These are phyloP conservation scores for Teratosphaeriaceae sp. DNA, from an alignment of 2,329 filamentous ascomycete species.

Conservation along the genomic window DNA sequence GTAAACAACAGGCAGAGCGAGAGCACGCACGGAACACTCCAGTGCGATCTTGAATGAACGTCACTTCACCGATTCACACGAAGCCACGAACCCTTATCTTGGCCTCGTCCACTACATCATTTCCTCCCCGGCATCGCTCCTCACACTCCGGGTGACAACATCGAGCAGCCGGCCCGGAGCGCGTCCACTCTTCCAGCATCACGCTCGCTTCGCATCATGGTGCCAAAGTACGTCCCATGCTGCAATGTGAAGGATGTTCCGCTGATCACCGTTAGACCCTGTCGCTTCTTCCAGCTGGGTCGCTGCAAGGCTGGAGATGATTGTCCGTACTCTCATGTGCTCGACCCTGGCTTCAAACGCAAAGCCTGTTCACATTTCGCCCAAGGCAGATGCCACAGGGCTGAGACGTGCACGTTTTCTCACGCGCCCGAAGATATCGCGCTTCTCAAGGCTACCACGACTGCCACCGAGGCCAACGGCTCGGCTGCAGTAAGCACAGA, in stretches of 20 bases:
- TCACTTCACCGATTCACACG: too few relatives aligned
- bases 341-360: slow-evolving; percentile 8
- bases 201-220: too few relatives aligned
- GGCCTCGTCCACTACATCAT: too few relatives aligned
- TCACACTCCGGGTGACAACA: too few relatives aligned
- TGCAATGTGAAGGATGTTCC: neutral
- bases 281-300: slow-evolving; percentile 9
- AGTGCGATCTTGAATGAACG: too few relatives aligned
- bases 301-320: slow-evolving; percentile 9
- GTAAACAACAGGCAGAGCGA: too few relatives aligned
- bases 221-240: neutral
- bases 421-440: slow-evolving; percentile 8
- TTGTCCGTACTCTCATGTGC: slow-evolving; percentile 8
- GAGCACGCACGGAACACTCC: too few relatives aligned
- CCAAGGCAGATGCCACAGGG: slow-evolving; percentile 7
- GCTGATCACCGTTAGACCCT: slow-evolving; percentile 5
- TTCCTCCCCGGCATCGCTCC: too few relatives aligned
- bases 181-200: too few relatives aligned
- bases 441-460: neutral
- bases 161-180: too few relatives aligned
- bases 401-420: slow-evolving; percentile 10
- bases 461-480: neutral
- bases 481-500: neutral
- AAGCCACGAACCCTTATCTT: too few relatives aligned
- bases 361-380: slow-evolving; percentile 5